Conservation (phyloP, 208 protist genomes). For the Sergeia podlipaevii region DNA sequence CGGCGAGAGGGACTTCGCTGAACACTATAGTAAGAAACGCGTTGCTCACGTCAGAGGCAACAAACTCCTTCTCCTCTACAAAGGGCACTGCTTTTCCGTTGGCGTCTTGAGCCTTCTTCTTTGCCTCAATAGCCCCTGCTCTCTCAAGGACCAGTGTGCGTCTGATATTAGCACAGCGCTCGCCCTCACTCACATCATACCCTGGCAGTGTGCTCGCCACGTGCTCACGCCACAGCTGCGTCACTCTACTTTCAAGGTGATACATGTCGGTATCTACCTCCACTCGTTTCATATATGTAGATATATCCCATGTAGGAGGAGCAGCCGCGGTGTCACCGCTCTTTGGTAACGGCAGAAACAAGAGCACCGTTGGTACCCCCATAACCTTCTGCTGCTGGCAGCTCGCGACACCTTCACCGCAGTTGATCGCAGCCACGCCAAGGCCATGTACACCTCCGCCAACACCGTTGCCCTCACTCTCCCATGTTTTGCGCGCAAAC, state of each 20-base stretch:
- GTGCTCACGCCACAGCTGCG: conserved; percentile 1
- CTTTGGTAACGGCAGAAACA: conserved; percentile 24
- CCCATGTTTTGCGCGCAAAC: conserved; percentile 12
- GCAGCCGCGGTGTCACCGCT: neutral
- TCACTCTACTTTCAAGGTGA: neutral
- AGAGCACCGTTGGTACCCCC: conserved; percentile 25
- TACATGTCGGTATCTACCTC: no score
- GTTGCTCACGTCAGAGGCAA: conserved; percentile 41
- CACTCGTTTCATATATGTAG: no score
- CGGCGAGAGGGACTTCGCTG: conserved; percentile 47
- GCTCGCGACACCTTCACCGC: conserved; percentile 12
- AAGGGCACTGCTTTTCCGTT: conserved; percentile 8
- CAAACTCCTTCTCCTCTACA: conserved; percentile 28
- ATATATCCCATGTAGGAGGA: neutral
- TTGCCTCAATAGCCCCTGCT: neutral
- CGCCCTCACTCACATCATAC: neutral
- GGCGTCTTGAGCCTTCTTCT: neutral
- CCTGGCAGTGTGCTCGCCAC: neutral
- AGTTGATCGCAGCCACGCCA: conserved; percentile 36
- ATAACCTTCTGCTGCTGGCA: conserved; percentile 25
- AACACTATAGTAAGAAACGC: conserved; percentile 63
- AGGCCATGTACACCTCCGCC: neutral
- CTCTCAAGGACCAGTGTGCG: neutral
- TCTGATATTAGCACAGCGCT: neutral
- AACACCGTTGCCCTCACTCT: neutral